Percentiles rank a stretch among this genome's conserved stretches.
Conservation (phyloP, 2,329 filamentous ascomycete species). For the Helicocarpus griseus region DNA sequence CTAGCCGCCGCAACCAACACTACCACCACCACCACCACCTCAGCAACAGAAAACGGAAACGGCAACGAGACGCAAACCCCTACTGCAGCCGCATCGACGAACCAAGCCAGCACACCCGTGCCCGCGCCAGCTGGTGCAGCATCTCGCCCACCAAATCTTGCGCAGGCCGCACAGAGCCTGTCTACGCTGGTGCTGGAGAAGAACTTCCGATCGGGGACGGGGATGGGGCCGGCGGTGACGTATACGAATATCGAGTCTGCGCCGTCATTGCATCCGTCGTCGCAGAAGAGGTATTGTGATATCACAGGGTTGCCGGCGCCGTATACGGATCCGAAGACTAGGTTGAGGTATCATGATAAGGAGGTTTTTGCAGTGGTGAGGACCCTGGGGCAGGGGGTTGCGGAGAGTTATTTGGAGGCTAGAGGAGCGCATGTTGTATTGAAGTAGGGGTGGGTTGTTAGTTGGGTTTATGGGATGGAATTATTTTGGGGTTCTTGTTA, state of each 20-base stretch:
- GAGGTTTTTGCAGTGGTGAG: constrained; percentile 84
- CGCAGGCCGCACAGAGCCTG: constrained; percentile 78
- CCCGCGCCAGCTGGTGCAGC: constrained; percentile 28
- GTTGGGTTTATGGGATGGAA: neutral
- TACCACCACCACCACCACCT: constrained; percentile 26
- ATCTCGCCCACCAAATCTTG: constrained; percentile 58
- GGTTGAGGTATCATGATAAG: constrained; percentile 82
- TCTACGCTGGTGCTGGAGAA: constrained; percentile 84
- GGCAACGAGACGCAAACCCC: constrained; percentile 36
- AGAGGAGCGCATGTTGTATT: constrained; percentile 86
- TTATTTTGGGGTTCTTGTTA: too few species aligned
- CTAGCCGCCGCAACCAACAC: constrained; percentile 27
- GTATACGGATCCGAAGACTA: constrained; percentile 91
- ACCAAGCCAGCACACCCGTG: neutral
- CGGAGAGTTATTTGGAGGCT: constrained; percentile 81
- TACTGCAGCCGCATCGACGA: constrained; percentile 38
- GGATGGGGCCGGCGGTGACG: constrained; percentile 61
- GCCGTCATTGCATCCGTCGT: constrained; percentile 67
- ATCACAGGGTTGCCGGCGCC: constrained; percentile 85
- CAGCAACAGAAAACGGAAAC: constrained; percentile 2
- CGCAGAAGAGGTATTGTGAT: constrained; percentile 87
- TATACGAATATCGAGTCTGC: constrained; percentile 97
- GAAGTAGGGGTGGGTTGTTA: constrained; percentile 46
- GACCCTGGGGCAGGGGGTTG: constrained; percentile 66
- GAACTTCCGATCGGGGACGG: constrained; percentile 44